Evolutionary conservation across 2,329 filamentous ascomycete species (phyloP).

Genomic region (Onygenales sp.): DNA sequence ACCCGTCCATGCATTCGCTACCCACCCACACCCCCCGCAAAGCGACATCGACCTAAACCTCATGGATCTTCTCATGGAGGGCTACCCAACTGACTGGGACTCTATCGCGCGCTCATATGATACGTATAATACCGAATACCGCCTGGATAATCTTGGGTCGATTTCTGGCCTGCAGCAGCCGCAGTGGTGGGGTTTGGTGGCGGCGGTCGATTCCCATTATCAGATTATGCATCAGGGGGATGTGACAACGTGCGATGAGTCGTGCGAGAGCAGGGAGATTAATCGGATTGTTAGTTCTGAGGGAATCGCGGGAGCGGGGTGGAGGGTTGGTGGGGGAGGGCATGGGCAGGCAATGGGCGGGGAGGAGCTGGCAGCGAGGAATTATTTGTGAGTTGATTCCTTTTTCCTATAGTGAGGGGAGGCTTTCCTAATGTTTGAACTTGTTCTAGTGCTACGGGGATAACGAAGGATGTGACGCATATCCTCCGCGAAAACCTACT

Average conservation of each 20-base stretch:
- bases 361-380: slow-evolving; percentile 21
- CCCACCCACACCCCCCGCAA: too few relatives aligned
- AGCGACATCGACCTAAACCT: slow-evolving; percentile 21
- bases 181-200: slow-evolving; percentile 35
- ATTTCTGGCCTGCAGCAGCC: slow-evolving; percentile 32
- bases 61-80: slow-evolving; percentile 26
- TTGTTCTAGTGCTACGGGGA: slow-evolving; percentile 25
- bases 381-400: slow-evolving; percentile 29
- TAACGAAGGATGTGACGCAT: slow-evolving; percentile 31
- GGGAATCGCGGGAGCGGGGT: slow-evolving; percentile 20
- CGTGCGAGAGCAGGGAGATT: slow-evolving; percentile 27
- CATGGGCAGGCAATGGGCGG: slow-evolving; percentile 16
- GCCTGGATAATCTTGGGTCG: slow-evolving; percentile 32
- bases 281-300: slow-evolving; percentile 28
- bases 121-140: slow-evolving; percentile 29
- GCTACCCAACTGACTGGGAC: slow-evolving; percentile 31
- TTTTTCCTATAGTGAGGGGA: background rate
- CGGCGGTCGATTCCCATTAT: slow-evolving; percentile 35
- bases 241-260: slow-evolving; percentile 18
- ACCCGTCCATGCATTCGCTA: slow-evolving; percentile 7
- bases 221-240: slow-evolving; percentile 29
- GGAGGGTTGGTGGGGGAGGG: slow-evolving; percentile 26
- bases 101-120: slow-evolving; percentile 27
- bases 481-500: slow-evolving; percentile 31
- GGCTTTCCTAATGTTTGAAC: background rate